These are phyloP conservation scores for Paspalum vaginatum DNA, from an alignment of 176 grass and related monocot species.

Conservation along the genomic window DNA sequence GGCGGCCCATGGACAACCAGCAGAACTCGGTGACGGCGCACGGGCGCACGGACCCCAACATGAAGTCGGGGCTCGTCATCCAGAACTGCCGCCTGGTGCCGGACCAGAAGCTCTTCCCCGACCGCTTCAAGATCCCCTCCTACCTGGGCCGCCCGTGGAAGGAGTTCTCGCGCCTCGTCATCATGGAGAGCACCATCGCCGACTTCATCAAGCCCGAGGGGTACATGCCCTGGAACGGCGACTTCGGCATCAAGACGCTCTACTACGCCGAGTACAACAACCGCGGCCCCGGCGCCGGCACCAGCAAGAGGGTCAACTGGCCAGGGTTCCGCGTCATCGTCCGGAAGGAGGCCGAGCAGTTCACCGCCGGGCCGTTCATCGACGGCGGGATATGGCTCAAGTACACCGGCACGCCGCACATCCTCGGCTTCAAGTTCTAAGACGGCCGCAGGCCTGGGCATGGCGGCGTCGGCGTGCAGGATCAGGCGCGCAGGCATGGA, in stretches of 20 bases:
- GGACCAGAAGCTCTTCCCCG: constrained; percentile 53
- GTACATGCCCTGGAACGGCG: constrained; percentile 62
- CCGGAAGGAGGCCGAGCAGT: constrained; percentile 48
- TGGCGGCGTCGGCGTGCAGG: neutral
- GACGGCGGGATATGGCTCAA: constrained; percentile 56
- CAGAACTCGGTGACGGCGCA: constrained; percentile 78
- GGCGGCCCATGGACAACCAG: constrained; percentile 73
- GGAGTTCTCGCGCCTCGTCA: constrained; percentile 57
- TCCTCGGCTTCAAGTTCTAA: constrained; percentile 59
- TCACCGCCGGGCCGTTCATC: constrained; percentile 57
- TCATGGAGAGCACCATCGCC: constrained; percentile 68
- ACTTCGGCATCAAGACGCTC: constrained; percentile 62
- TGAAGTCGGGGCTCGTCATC: constrained; percentile 82
- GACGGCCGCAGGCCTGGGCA: neutral
- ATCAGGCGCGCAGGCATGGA: too few species aligned
- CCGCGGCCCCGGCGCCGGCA: constrained; percentile 64
- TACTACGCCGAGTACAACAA: constrained; percentile 83
- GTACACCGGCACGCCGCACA: constrained; percentile 54
- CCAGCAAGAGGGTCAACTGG: constrained; percentile 70
- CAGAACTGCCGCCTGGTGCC: constrained; percentile 81
- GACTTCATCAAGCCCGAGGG: constrained; percentile 70
- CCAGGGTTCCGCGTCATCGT: constrained; percentile 58
- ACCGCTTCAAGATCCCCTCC: constrained; percentile 61
- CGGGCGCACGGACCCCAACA: constrained; percentile 66
- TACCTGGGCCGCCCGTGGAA: constrained; percentile 83